Evolutionary conservation across 2,329 filamentous ascomycete species (phyloP), one percentile per base, ranked within the genome.

Genomic region (Pseudofabraea citricarpa): DNA sequence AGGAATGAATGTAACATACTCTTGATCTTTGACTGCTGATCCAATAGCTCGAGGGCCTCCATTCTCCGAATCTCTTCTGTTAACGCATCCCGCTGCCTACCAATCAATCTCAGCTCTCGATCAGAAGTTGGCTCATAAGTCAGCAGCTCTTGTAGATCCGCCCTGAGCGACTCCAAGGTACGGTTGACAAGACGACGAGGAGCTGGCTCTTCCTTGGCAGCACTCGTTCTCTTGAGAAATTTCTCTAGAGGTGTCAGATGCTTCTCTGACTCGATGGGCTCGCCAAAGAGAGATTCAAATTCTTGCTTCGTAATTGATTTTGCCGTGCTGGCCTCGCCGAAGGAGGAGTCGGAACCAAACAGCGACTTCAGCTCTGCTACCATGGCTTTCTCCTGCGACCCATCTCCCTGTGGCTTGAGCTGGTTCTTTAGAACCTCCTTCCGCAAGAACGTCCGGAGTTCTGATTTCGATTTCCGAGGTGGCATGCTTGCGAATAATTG

Each of bases 51-150:
- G 7, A 32, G 24, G 2, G 13, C 43, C 16, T 50, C 46, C 27
- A 49, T 29, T 6, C 23, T 16, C 21, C 27, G 26, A 39, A 52
- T 51, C 13, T 41, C 37, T 7, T 43, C 21, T 24, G 47, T 40
- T 19, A 51, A 38, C 19, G 9, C 33, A 8, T 4, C 13, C 24
- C 22, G 44, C 23, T 44, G 26, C 12, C 15, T n/a, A 22, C 19
- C 7, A 6, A 42, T 10, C 37, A 38, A 6, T 2, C 22, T 12
- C 18, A 23, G 21, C 33, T 47, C 41, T 9, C 29, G 12, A 21
- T 2, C 8, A 18, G 3, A 24, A 7, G 36, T 9, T 10, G 22
- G n/a, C 24, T 41, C 46, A n/a, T 6, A 13, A 3, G 9, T n/a
- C 6, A 49, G 29, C 15, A 46, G 22, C 9, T 3, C 16, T 16